Evolutionary conservation across 371 early-diverging fungal genomes (phyloP).

Genomic region (Mortierella sp.): DNA sequence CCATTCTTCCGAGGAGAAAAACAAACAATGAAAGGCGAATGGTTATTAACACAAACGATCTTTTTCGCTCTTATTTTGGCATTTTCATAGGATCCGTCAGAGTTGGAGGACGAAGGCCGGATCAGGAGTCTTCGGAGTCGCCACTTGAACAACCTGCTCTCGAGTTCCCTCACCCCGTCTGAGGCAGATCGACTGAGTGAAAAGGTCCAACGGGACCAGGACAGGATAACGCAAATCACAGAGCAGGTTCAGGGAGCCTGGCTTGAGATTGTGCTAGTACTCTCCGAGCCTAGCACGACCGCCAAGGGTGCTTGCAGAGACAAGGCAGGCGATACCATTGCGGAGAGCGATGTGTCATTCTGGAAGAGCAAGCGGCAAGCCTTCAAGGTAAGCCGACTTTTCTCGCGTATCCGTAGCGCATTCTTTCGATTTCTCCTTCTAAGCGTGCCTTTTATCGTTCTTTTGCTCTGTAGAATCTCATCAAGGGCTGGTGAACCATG

Average conservation of each 20-base stretch:
- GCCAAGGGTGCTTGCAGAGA: neutral
- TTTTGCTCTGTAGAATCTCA: slow-evolving; percentile 1
- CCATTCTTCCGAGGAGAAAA: slow-evolving; percentile 9
- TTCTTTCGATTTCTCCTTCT: neutral
- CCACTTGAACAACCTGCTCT: slow-evolving; percentile 36
- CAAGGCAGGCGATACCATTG: neutral
- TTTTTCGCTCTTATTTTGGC: neutral
- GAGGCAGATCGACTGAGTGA: slow-evolving; percentile 15
- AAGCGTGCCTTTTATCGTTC: neutral
- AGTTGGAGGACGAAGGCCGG: slow-evolving; percentile 33
- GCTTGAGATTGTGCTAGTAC: slow-evolving; percentile 18
- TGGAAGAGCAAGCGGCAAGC: slow-evolving; percentile 31
- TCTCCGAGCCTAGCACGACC: slow-evolving; percentile 11
- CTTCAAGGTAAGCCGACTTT: slow-evolving; percentile 25
- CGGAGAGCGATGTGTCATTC: slow-evolving; percentile 1
- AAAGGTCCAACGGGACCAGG: slow-evolving; percentile 34
- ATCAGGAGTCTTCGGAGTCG: slow-evolving; percentile 39
- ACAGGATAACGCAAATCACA: slow-evolving; percentile 21
- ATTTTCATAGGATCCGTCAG: slow-evolving; percentile 33
- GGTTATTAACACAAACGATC: neutral
- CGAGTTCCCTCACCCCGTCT: slow-evolving; percentile 11
- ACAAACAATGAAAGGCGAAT: neutral
- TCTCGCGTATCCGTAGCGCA: neutral
- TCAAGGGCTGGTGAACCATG: slow-evolving; percentile 26
- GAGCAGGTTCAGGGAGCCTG: slow-evolving; percentile 39